phyloP scores from a whole-genome alignment of 352 stramenopile genomes.

The Phytophthora sp. region DNA sequence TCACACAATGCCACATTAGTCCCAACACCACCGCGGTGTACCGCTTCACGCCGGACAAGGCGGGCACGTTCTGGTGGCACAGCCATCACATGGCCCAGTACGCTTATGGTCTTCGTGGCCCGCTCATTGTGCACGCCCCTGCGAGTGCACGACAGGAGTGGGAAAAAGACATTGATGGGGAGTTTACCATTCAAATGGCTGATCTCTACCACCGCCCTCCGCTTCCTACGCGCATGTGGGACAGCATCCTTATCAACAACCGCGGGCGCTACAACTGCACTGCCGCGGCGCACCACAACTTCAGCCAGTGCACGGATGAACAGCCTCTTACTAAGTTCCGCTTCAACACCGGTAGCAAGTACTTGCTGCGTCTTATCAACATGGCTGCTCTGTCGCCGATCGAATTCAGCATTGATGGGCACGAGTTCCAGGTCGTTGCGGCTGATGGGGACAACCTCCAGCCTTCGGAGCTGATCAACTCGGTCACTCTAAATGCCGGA shows the following conservation, averaged over 20 bases:
- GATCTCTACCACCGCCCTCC: conserved; percentile 22
- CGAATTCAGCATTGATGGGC: neutral
- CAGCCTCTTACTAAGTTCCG: conserved; percentile 21
- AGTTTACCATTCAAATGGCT: conserved; percentile 25
- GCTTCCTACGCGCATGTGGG: conserved; percentile 6
- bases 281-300: neutral
- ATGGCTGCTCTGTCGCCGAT: neutral
- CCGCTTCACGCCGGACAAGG: conserved; percentile 23
- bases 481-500: neutral
- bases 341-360: conserved; percentile 18
- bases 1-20: conserved; percentile 34
- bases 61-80: conserved; percentile 38
- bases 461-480: neutral
- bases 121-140: conserved; percentile 20
- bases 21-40: conserved; percentile 17
- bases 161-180: conserved; percentile 16
- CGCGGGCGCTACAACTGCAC: conserved; percentile 34
- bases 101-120: conserved; percentile 29
- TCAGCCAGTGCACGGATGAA: conserved; percentile 14
- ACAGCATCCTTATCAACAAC: conserved; percentile 33
- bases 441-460: neutral
- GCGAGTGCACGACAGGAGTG: neutral
- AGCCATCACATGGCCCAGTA: conserved; percentile 28
- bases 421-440: neutral
- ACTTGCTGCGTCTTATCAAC: conserved; percentile 30